phyloP scores from a whole-genome alignment of 2,329 filamentous ascomycete genomes.

The Trichoderma aggressivum region DNA sequence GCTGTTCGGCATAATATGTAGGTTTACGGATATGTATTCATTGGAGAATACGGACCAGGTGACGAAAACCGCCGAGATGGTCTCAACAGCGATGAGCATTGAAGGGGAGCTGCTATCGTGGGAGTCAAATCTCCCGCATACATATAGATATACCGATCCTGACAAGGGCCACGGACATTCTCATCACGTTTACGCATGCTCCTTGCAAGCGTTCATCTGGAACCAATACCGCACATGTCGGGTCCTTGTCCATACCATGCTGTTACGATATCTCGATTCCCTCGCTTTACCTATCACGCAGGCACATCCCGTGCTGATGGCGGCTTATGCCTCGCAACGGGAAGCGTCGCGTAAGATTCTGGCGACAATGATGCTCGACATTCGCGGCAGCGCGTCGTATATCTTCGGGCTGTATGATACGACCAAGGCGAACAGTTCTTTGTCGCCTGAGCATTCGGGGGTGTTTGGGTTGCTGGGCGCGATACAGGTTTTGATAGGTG shows the following conservation, averaged over 20 bases:
- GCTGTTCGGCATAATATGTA: not conserved
- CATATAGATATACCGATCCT: not conserved
- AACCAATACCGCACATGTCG: not conserved
- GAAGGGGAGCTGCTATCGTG: not conserved
- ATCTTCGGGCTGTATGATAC: not conserved
- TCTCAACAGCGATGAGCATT: not conserved
- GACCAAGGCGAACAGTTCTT: not conserved
- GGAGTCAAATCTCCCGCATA: not conserved
- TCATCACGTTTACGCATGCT: not conserved
- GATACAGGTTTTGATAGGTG: not conserved
- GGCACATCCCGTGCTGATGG: not conserved
- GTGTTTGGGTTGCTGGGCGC: not conserved
- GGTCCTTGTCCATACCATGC: not conserved
- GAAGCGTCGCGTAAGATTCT: not conserved
- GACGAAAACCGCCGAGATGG: not conserved
- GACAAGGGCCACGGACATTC: not conserved
- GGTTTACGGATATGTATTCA: not conserved
- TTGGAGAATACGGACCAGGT: not conserved
- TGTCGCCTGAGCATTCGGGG: not conserved
- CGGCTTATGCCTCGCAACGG: not conserved
- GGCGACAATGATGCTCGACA: not conserved
- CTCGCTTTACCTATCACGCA: not conserved
- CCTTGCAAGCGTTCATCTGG: not conserved
- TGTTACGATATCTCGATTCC: not conserved
- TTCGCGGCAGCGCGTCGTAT: not conserved